A percentile compares a stretch with the other conserved stretches of the same genome.
Evolutionary conservation across 2,329 filamentous ascomycete species (phyloP).

Genomic region (Aspergillus sp.): DNA sequence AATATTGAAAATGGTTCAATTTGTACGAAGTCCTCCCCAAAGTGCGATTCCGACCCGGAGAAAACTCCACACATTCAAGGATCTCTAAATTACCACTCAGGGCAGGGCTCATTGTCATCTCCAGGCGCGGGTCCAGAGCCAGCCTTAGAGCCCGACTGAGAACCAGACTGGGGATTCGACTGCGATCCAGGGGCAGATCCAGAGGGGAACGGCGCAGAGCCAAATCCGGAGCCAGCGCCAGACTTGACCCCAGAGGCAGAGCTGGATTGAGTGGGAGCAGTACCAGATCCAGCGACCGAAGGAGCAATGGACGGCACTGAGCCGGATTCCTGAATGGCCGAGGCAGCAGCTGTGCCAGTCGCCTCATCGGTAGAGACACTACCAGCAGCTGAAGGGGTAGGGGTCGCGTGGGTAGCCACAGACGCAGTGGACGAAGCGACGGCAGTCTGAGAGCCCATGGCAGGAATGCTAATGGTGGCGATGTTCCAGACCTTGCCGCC

Average conservation of each 20-base stretch:
- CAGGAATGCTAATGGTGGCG: slow-evolving; percentile 37
- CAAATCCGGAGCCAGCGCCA: background rate
- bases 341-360: background rate
- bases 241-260: background rate
- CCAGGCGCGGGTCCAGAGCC: background rate
- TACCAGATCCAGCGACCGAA: background rate
- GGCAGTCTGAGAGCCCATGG: slow-evolving; percentile 26
- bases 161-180: background rate
- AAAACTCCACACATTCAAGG: too few relatives aligned
- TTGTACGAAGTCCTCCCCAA: too few relatives aligned
- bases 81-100: background rate
- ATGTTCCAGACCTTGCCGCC: slow-evolving; percentile 44
- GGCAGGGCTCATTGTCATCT: background rate
- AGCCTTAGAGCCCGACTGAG: background rate
- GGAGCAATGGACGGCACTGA: too few relatives aligned
- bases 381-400: background rate
- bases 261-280: background rate
- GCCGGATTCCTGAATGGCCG: background rate
- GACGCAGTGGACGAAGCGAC: background rate
- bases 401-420: background rate
- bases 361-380: background rate
- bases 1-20: too few relatives aligned
- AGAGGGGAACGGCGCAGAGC: too few relatives aligned
- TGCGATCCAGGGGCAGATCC: background rate
- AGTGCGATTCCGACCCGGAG: too few relatives aligned